phyloP scores from a whole-genome alignment of 305 asterid genomes.

The Nicotiana rustica region DNA sequence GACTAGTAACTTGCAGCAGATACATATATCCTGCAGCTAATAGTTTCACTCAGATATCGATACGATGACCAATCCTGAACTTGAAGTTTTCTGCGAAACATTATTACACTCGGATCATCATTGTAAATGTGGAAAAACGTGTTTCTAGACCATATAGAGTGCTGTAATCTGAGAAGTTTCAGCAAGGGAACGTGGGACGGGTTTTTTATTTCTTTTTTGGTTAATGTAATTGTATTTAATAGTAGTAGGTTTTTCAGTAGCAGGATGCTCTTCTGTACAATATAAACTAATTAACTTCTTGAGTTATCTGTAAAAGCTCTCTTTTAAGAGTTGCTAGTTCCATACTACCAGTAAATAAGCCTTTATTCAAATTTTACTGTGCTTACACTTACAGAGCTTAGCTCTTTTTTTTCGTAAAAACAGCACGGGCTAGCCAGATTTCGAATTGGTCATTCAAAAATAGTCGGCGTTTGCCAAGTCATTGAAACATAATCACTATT shows the following conservation, averaged over 20 bases:
- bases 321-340: background rate
- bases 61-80: background rate
- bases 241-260: background rate
- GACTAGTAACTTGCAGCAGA: conserved; percentile 48
- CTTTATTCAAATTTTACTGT: background rate
- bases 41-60: background rate
- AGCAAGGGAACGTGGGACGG: background rate
- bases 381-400: background rate
- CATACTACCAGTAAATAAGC: conserved; percentile 7
- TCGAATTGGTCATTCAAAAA: too few relatives aligned
- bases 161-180: background rate
- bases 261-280: background rate
- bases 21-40: background rate
- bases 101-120: conserved; percentile 11
- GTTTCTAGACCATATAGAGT: too few relatives aligned
- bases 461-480: too few relatives aligned
- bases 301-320: conserved; percentile 26
- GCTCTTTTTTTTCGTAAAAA: background rate
- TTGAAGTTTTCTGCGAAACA: background rate
- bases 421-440: too few relatives aligned
- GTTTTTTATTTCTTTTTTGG: background rate
- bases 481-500: too few relatives aligned
- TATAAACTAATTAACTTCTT: background rate
- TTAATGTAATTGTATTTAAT: conserved; percentile 8
- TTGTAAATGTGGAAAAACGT: background rate